Percentiles rank a stretch among this genome's conserved stretches.
Conservation (phyloP, 2,329 filamentous ascomycete genomes). For the Colletotrichum orchidophilum region DNA sequence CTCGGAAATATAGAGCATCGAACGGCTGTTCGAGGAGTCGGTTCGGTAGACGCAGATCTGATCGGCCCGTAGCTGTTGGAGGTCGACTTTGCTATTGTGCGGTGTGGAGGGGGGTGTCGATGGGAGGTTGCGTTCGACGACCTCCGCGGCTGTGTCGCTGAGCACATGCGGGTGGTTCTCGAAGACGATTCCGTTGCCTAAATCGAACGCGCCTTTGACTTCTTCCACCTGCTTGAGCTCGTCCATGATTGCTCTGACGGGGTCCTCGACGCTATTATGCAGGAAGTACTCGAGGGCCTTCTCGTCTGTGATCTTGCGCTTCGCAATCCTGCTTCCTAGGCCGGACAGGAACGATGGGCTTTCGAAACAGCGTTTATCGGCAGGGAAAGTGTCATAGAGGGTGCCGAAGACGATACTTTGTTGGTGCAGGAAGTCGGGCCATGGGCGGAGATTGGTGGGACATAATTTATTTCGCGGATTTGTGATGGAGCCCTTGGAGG, state of each 20-base stretch:
- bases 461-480: conserved; percentile 43
- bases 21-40: conserved; percentile 8
- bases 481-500: conserved; percentile 40
- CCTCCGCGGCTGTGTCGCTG: conserved; percentile 40
- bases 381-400: conserved; percentile 37
- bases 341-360: conserved; percentile 36
- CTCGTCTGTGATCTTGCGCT: conserved; percentile 37
- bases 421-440: conserved; percentile 41
- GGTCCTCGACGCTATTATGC: conserved; percentile 42
- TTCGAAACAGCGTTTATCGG: conserved; percentile 40
- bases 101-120: conserved; percentile 29
- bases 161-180: conserved; percentile 42
- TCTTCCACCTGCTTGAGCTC: conserved; percentile 38
- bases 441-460: conserved; percentile 40
- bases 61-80: conserved; percentile 42
- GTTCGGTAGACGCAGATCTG: conserved; percentile 37
- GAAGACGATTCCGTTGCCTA: conserved; percentile 44
- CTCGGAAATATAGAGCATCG: conserved; percentile 48
- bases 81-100: background rate
- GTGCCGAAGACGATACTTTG: conserved; percentile 37
- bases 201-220: conserved; percentile 36
- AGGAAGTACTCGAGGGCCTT: conserved; percentile 43
- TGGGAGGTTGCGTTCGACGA: conserved; percentile 38
- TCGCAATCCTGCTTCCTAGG: conserved; percentile 36
- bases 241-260: conserved; percentile 42